Evolutionary conservation across 2,329 filamentous ascomycete genomes (phyloP), one percentile per base, ranked within the genome.

Genomic region (Fusarium sp.): DNA sequence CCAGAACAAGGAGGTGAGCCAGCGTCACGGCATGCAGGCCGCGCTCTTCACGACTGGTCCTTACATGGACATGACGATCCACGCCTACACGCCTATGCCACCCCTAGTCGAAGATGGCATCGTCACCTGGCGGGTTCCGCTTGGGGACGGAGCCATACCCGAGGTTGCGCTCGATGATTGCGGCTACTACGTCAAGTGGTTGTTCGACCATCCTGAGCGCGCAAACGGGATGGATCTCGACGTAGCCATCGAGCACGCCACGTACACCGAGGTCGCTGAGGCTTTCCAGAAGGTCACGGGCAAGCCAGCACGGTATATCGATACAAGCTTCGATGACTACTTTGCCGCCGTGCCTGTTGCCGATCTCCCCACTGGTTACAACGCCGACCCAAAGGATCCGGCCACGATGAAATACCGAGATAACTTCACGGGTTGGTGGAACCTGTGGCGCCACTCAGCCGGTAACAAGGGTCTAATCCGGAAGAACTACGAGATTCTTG

Each of bases 321-420:
- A 54, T 11, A 54, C 50, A 7, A 54, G 50, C 29, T 54, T 54
- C 10, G 50, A 54, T 14, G 27, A 54, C 8, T 54, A 54, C 50
- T 54, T 54, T 8, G 50, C 50, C 9, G 2, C 8, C 13, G 50
- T 37, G 2, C 54, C 54, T 27, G 54, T 57, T 10, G 54, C 54
- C 54, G 54, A 57, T 10, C 31, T 57, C 20, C 54, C 54, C 7
- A 57, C 54, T 2, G 54, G 54, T 57, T 57, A 57, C 31, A 57
- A 57, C 31, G 29, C 54, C 10, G 54, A 57, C 20, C 54, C 54
- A 37, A 22, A 57, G 31, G 54, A 57, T 24, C 54, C 54, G 20
- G 54, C 54, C 22, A 57, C 54, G 9, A 57, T 57, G 54, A 57
- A 57, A 20, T 57, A 57, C 31, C 54, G 54, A 24, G 54, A 57